Evolutionary conservation across 1,139 yeast species (phyloP), one percentile per base, ranked within the genome.

Genomic region (Zygoascus sp.): DNA sequence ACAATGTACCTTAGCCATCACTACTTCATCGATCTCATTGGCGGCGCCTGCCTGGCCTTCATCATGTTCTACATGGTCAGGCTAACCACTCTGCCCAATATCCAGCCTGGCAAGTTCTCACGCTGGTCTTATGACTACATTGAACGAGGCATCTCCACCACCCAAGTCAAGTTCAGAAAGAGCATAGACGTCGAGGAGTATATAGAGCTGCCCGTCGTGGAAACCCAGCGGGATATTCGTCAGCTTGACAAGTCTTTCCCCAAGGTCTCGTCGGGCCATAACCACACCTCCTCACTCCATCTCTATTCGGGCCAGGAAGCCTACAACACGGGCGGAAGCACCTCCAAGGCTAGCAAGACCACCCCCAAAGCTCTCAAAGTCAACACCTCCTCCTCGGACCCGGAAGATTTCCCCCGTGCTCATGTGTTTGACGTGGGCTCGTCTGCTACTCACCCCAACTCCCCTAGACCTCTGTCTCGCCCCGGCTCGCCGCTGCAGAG

Each of bases 1-100:
- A 90, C 97, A 16, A 90, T 90, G 97, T 90, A 90, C 67, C 76
- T 90, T 60, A 89, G 97, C 0, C 97, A 90, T 66, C 97, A 90
- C 67, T 90, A 90, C 67, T 90, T 90, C 63, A 81, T 89, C 53
- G 97, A 90, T 64, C 77, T 90, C 51, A 86, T 86, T 64, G 95
- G 92, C 15, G 97, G 97, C 28, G 92, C 96, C 1, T 76, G 80
- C 28, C 70, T 90, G 55, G 80, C 95, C 0, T 76, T 81, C 53
- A 65, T 77, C 11, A 83, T 86, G 39, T 90, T 86, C 67, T 76
- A 78, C 56, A 77, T 81, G 61, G 84, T 90, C 46, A 83, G 82
- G 63, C 80, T 83, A 62, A 78, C 74, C 16, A 83, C 79, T 60
- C 70, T 90, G 60, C 97, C 97, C n/a, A 70, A 79, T 30, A 70